phyloP scores from a whole-genome alignment of 306 rosid genomes.

The Styphnolobium japonicum region DNA sequence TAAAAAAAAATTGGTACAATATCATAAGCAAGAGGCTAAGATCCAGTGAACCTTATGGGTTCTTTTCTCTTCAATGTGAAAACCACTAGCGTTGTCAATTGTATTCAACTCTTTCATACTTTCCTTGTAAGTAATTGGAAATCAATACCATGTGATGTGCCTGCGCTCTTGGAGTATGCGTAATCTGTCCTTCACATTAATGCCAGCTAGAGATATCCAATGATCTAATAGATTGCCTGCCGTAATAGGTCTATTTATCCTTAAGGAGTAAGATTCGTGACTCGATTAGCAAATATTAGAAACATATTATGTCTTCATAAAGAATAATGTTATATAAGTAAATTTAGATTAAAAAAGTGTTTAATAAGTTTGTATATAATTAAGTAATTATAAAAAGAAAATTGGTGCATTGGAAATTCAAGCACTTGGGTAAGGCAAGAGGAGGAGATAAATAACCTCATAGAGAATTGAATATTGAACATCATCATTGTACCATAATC shows the following conservation, averaged over 20 bases:
- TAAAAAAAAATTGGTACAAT: background rate
- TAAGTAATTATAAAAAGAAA: too few species aligned
- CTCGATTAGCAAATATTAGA: background rate
- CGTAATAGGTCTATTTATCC: background rate
- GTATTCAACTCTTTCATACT: background rate
- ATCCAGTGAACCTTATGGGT: background rate
- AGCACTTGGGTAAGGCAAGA: too few species aligned
- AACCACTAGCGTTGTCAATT: background rate
- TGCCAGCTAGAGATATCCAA: background rate
- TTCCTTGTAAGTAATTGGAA: constrained; percentile 21
- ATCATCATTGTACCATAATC: too few species aligned
- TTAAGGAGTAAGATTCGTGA: background rate
- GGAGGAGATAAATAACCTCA: too few species aligned
- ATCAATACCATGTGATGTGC: background rate
- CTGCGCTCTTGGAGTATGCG: background rate
- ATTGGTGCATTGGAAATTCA: too few species aligned
- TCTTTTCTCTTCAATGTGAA: background rate
- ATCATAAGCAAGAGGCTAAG: background rate
- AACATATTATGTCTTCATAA: background rate
- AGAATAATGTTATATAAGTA: background rate
- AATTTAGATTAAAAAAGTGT: background rate
- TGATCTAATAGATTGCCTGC: background rate
- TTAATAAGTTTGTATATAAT: background rate
- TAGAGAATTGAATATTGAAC: too few species aligned
- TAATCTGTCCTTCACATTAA: background rate